Percentiles rank a stretch among this genome's conserved stretches.
These are phyloP conservation scores for Akanthomyces dipterigenus DNA, from an alignment of 2,329 filamentous ascomycete species.

Conservation along the genomic window DNA sequence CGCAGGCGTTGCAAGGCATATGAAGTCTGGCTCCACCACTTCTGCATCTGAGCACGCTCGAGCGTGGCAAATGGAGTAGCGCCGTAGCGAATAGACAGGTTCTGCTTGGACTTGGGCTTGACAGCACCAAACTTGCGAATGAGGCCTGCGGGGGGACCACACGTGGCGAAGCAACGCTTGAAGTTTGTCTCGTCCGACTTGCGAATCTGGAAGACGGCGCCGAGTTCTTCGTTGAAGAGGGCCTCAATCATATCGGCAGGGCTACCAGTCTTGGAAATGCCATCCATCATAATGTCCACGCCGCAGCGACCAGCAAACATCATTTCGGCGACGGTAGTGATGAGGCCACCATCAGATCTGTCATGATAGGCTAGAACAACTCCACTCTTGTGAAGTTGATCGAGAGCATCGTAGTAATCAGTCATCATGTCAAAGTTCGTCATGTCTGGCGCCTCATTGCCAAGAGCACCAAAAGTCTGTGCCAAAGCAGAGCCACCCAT, in stretches of 20 bases:
- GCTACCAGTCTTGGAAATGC: constrained; percentile 55
- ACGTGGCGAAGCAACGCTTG: constrained; percentile 84
- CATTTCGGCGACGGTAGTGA: constrained; percentile 92
- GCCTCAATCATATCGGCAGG: constrained; percentile 62
- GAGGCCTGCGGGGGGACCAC: constrained; percentile 72
- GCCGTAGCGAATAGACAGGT: constrained; percentile 67
- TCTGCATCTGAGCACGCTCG: constrained; percentile 67
- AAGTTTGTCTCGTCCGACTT: constrained; percentile 80
- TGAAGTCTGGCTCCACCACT: constrained; percentile 83
- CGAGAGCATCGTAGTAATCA: constrained; percentile 86
- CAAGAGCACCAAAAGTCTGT: constrained; percentile 81
- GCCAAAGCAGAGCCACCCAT: constrained; percentile 88
- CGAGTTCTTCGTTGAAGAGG: constrained; percentile 94
- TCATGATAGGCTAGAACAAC: constrained; percentile 90
- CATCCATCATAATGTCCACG: constrained; percentile 76
- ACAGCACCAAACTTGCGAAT: constrained; percentile 81
- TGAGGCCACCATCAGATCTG: constrained; percentile 82
- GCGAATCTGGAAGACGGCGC: constrained; percentile 90
- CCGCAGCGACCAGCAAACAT: constrained; percentile 95
- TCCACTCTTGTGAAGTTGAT: constrained; percentile 51
- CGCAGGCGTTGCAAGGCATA: constrained; percentile 85
- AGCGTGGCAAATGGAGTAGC: constrained; percentile 62
- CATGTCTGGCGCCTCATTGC: constrained; percentile 79
- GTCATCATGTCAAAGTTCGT: constrained; percentile 73
- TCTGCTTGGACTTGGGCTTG: constrained; percentile 61